Evolutionary conservation across 1,139 yeast species (phyloP), one percentile per base, ranked within the genome.

Genomic region (Debaryomycetaceae sp.): DNA sequence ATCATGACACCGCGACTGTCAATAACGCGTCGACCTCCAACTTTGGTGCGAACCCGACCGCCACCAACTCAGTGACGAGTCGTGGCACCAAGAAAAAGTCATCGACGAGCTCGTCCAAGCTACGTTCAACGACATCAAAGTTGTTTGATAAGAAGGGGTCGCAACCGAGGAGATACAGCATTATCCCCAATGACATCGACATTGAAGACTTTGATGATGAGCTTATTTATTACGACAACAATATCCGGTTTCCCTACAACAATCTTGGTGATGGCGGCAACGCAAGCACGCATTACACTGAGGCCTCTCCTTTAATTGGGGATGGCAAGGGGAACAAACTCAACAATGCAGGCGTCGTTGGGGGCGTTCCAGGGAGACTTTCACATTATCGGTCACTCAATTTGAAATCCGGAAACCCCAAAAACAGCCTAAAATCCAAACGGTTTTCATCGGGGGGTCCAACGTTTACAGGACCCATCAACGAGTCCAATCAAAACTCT

Each of bases 141-240:
- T 55, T 81, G 5, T 81, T 81, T 51, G 88, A 82, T 44, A 73
- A 77, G 15, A 80, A 75, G 39, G 86, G 86, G 0, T 72, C 83
- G 1, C 82, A 79, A 28, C 75, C 86, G 3, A 64, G 89, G 46
- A 59, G 89, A 29, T 81, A 82, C 44, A 79, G 86, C 17, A 83
- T 81, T 18, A 72, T 80, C 3, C 83, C 83, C 1, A 83, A 78
- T 46, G 83, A 78, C 47, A 67, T 77, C 11, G 81, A 77, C 48
- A 68, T 76, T 31, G 84, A 77, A 42, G 84, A 78, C 45, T 75
- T 74, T 41, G 79, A 74, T 40, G 81, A 75, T 34, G 78, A 74
- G 34, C 53, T 70, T 29, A 67, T 68, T 19, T 68, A 68, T 40
- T 68, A 68, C 41, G 75, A 68, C 40, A 61, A 62, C 37, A 62